Evolutionary conservation across 495 filamentous ascomycete genomes (phyloP).

Genomic region (Lasiosphaeris hirsuta): DNA sequence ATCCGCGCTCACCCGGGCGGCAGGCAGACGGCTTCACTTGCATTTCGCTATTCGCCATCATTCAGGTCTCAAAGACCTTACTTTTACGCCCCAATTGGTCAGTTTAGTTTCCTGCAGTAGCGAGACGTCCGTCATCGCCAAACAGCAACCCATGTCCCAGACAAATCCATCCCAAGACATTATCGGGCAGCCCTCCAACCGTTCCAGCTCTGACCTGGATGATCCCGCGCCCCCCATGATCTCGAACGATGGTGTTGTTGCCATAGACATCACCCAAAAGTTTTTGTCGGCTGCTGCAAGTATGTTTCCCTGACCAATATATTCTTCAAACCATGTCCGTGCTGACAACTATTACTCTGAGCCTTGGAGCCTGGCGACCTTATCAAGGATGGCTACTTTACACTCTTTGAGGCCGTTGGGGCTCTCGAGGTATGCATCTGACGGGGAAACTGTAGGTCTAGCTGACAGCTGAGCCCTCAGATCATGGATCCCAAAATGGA

Average conservation of each 20-base stretch:
- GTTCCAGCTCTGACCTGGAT: constrained; percentile 18
- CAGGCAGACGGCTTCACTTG: too few species aligned
- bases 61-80: too few species aligned
- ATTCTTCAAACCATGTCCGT: background rate
- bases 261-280: constrained; percentile 72
- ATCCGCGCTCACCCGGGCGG: too few species aligned
- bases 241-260: constrained; percentile 48
- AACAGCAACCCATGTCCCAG: background rate
- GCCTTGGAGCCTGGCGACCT: constrained; percentile 76
- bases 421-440: constrained; percentile 73
- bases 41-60: too few species aligned
- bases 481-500: constrained; percentile 99
- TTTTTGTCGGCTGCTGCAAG: constrained; percentile 69
- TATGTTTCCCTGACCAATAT: constrained; percentile 36
- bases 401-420: constrained; percentile 88
- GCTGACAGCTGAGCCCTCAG: constrained; percentile 40
- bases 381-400: constrained; percentile 91
- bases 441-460: background rate
- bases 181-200: constrained; percentile 23
- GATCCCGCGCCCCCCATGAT: constrained; percentile 34
- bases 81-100: too few species aligned
- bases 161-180: constrained; percentile 18
- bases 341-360: constrained; percentile 28
- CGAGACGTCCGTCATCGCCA: background rate
- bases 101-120: too few species aligned